Evolutionary conservation across 1,139 yeast species (phyloP).

Genomic region (Scheffersomyces titani): DNA sequence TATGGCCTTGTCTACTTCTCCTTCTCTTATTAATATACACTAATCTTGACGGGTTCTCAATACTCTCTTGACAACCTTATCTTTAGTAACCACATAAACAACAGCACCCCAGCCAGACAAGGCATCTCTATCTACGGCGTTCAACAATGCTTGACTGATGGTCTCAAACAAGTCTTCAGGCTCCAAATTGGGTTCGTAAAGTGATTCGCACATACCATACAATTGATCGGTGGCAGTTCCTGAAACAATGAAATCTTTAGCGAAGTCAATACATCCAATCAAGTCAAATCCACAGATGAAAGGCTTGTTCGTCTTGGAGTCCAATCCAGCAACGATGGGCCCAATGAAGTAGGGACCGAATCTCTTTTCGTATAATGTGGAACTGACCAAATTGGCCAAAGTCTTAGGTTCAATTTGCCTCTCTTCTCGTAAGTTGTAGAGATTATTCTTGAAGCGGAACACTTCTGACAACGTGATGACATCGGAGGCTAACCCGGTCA

Average conservation of each 20-base stretch:
- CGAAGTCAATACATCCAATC: conserved; percentile 95
- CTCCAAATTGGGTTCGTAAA: conserved; percentile 89
- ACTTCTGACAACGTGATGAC: conserved; percentile 82
- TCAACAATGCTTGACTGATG: conserved; percentile 87
- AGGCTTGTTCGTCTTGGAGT: conserved; percentile 78
- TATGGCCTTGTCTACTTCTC: conserved; percentile 1
- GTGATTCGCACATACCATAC: conserved; percentile 98
- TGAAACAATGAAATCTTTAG: conserved; percentile 93
- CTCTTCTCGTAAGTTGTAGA: conserved; percentile 91
- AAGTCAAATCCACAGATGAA: conserved; percentile 94
- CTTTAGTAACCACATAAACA: conserved; percentile 90
- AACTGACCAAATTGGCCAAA: conserved; percentile 88
- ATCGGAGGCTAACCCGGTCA: conserved; percentile 95
- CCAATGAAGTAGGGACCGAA: conserved; percentile 98
- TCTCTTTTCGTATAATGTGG: conserved; percentile 85
- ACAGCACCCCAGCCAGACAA: conserved; percentile 98
- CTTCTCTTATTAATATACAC: conserved; percentile 21
- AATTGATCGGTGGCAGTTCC: conserved; percentile 97
- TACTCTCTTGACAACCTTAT: conserved; percentile 82
- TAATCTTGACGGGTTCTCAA: conserved; percentile 93
- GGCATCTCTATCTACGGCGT: conserved; percentile 97
- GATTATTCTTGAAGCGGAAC: conserved; percentile 80
- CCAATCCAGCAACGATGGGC: conserved; percentile 94
- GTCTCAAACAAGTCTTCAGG: conserved; percentile 97
- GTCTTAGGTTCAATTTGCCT: conserved; percentile 90